Evolutionary conservation across 495 filamentous ascomycete genomes (phyloP).

Genomic region (Aspergillus ostianus): DNA sequence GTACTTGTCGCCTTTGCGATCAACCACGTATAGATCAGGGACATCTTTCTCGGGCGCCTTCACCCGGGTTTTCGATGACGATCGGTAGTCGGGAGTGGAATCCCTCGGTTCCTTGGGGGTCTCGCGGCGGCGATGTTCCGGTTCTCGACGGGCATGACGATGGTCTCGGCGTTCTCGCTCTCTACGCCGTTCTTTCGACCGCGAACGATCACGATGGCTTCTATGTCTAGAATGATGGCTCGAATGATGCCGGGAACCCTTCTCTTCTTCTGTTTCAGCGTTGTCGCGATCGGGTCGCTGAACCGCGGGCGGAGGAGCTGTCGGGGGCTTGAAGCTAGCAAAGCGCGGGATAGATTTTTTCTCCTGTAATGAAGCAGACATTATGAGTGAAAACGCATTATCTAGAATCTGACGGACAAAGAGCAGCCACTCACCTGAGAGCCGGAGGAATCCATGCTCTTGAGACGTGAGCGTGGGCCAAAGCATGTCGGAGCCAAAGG

Average conservation of each 20-base stretch:
- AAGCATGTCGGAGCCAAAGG: background rate
- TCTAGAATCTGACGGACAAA: background rate
- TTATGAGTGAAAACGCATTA: background rate
- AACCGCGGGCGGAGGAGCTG: constrained; percentile 26
- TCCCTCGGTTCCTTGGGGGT: constrained; percentile 5
- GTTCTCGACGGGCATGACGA: constrained; percentile 7
- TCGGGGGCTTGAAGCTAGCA: constrained; percentile 62
- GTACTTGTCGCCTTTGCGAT: constrained; percentile 59
- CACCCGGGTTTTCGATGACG: constrained; percentile 13
- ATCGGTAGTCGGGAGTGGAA: constrained; percentile 5
- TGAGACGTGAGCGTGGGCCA: no score
- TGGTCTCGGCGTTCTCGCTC: constrained; percentile 13
- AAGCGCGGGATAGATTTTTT: constrained; percentile 60
- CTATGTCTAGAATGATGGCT: constrained; percentile 25
- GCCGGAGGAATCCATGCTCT: constrained; percentile 39
- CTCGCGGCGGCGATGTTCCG: constrained; percentile 9
- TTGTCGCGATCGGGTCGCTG: constrained; percentile 23
- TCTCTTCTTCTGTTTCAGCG: constrained; percentile 15
- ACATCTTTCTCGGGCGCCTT: constrained; percentile 18
- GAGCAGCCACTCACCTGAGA: constrained; percentile 30
- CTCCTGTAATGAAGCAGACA: constrained; percentile 24
- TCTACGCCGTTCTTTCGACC: constrained; percentile 25
- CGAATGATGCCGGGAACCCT: constrained; percentile 25
- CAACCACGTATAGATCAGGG: constrained; percentile 42
- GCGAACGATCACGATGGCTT: constrained; percentile 25